Percentiles rank a stretch among this genome's conserved stretches.
phyloP scores from a whole-genome alignment of 2,329 filamentous ascomycete genomes.

The Ascomycota sp. region DNA sequence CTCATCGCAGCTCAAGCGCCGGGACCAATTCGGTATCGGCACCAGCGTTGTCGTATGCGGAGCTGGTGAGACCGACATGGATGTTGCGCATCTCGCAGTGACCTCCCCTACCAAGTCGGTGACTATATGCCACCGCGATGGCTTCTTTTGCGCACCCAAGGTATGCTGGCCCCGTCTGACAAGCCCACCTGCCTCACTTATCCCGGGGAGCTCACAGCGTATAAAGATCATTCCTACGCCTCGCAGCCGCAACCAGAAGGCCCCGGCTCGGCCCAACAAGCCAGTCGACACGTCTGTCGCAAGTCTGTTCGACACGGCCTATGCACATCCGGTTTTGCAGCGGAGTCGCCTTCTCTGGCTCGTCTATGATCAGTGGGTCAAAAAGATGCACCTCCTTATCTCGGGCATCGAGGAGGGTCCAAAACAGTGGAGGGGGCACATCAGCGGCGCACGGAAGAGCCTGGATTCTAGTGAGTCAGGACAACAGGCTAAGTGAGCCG shows the following conservation, averaged over 20 bases:
- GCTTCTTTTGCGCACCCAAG: conserved; percentile 25
- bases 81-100: conserved; percentile 22
- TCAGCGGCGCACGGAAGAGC: conserved; percentile 16
- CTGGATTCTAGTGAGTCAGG: conserved; percentile 12
- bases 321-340: conserved; percentile 24
- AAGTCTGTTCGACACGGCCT: conserved; percentile 29
- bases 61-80: conserved; percentile 24
- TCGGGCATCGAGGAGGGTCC: conserved; percentile 23
- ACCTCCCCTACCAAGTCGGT: conserved; percentile 20
- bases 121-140: conserved; percentile 22
- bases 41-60: conserved; percentile 22
- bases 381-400: conserved; percentile 19
- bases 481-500: neutral
- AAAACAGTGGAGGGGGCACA: conserved; percentile 26
- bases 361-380: conserved; percentile 25
- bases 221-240: conserved; percentile 10
- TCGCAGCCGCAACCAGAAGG: neutral
- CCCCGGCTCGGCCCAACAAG: conserved; percentile 13
- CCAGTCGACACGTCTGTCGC: conserved; percentile 25
- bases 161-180: conserved; percentile 4
- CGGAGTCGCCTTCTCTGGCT: conserved; percentile 21
- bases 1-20: conserved; percentile 20
- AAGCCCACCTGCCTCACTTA: neutral
- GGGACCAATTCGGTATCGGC: conserved; percentile 18
- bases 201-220: no score